Base-by-base conservation (phyloP, 2,329 filamentous ascomycete genomes). In the Tolypocladium tropicale region DNA sequence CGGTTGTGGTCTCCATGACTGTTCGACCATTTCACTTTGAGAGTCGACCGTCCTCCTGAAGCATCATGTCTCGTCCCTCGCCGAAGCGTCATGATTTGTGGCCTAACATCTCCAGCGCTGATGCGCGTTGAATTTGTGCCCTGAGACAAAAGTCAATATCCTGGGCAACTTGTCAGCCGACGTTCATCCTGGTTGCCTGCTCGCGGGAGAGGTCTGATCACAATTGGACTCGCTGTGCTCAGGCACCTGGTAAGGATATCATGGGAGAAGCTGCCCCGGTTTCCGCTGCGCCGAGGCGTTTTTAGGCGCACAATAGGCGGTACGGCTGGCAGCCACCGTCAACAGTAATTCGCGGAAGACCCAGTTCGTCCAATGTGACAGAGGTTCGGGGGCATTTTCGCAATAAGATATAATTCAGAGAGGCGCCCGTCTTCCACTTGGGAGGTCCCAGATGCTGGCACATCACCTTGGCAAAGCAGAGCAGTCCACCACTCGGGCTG, bases 141-240 rank as follows among this genome's bases (percentile, higher is more conserved):
- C 52, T 53, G 52, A 46, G 52, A 48, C 52, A 53, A n/a, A n/a
- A 18, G 52, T 21, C 21, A 53, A 53, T 53, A n/a, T 34, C 9
- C n/a, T 2, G 39, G 52, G 39, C 52, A n/a, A n/a, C 28, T 25
- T 41, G 36, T n/a, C 37, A 21, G 30, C n/a, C 16, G 34, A 34
- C 11, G n/a, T 34, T 23, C 50, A 33, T 37, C 50, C 33, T 34
- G n/a, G 32, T 37, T 41, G 21, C 21, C 33, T 21, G 46, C 25
- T 33, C 18, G 9, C 32, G 33, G 25, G 37, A 48, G 51, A 50
- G 28, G 46, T 50, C 46, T 28, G 46, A 50, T 50, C 46, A 50
- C 46, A 50, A 30, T 32, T 30, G 23, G 23, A 28, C 18, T 11
- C 18, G 46, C 46, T 21, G 28, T 21, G 46, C 46, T 50, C 46